Evolutionary conservation across 768 basidiomycete genomes (phyloP).

Genomic region (Fomitopsis serialis): DNA sequence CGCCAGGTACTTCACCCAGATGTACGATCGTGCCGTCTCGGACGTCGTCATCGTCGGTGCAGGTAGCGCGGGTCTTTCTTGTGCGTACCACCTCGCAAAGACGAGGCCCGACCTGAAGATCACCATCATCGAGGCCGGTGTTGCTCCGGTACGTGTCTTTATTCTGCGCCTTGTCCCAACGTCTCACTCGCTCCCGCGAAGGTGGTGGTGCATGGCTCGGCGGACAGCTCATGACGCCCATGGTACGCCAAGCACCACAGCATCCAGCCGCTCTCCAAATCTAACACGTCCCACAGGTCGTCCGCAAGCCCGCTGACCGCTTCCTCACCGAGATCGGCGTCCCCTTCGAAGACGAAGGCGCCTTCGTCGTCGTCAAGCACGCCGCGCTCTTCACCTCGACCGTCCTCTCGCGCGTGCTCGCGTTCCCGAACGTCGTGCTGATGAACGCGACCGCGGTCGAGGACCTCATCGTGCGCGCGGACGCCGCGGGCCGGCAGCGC

Average conservation of each 20-base stretch:
- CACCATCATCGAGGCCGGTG: constrained; percentile 68
- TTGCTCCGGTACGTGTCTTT: constrained; percentile 45
- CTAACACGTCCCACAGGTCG: constrained; percentile 38
- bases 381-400: constrained; percentile 80
- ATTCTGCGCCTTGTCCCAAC: neutral
- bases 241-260: constrained; percentile 37
- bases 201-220: constrained; percentile 73
- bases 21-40: constrained; percentile 71
- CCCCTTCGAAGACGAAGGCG: constrained; percentile 72
- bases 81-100: constrained; percentile 68
- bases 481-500: constrained; percentile 35
- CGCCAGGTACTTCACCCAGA: constrained; percentile 61
- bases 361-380: constrained; percentile 77
- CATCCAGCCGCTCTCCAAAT: neutral
- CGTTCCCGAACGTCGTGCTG: constrained; percentile 65
- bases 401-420: constrained; percentile 62
- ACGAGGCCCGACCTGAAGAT: constrained; percentile 62
- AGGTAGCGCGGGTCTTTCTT: constrained; percentile 60
- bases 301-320: constrained; percentile 70
- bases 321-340: constrained; percentile 69
- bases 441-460: constrained; percentile 82
- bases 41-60: constrained; percentile 77
- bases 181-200: neutral
- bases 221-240: constrained; percentile 74
- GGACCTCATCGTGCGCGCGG: constrained; percentile 66